Evolutionary conservation across 495 filamentous ascomycete genomes (phyloP), one percentile per base, ranked within the genome.

Genomic region (Monascus purpureus): DNA sequence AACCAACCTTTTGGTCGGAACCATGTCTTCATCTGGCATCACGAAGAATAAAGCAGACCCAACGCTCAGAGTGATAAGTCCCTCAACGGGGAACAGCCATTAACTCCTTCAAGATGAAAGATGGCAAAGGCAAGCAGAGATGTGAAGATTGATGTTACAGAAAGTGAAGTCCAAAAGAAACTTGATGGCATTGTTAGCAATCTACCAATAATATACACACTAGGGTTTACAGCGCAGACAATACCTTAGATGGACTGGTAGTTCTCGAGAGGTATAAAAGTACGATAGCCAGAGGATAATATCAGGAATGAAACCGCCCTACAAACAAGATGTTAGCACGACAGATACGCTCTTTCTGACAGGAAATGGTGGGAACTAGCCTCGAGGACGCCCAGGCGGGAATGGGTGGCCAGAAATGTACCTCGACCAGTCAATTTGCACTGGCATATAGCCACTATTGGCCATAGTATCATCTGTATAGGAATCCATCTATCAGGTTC

Each of bases 401-500:
- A 57, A 18, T 82, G 62, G 18, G 61, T 69, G 6, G 63, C 50
- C 13, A 73, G 65, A 45, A 86, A 88, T 0, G 76, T 73, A 0
- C 51, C 41, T 8, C 67, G 57, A 0, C 75, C 73, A 13, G 38
- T 61, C n/a, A 88, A 43, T 23, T 60, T 66, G 11, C 70, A 71
- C 46, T 86, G 80, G 2, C 55, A 55, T 25, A 57, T 58, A 0
- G 79, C 75, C 8, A 84, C 74, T 2, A 82, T 42, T 18, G 71
- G 76, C 78, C 81, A 88, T 0, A 74, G 55, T 0, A 77, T 54
- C 55, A 86, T 85, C 45, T 85, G 79, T 12, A 72, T 53, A 0
- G 81, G 80, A 25, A 88, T 83, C 77, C 81, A 87, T 7, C 68
- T 65, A 50, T 87, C 81, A 1, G 81, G 79, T 0, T 82, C 82